Percentiles rank a stretch among this genome's conserved stretches.
Evolutionary conservation across 2,329 filamentous ascomycete species (phyloP).

Genomic region (Emergomyces orientalis): DNA sequence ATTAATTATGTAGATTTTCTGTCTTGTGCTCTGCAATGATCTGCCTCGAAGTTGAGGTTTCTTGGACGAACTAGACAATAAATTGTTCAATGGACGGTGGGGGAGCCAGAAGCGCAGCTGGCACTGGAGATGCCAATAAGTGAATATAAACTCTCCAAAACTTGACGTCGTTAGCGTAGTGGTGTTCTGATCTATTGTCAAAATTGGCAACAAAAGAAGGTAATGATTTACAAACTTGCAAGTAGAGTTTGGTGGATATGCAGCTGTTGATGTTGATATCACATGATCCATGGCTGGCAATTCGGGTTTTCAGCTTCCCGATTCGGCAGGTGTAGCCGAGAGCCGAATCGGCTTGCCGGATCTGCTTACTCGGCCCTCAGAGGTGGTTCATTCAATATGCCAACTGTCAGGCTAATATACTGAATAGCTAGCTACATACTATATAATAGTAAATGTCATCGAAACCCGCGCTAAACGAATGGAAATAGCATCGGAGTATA

Average conservation of each 20-base stretch:
- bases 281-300: too few relatives aligned
- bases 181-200: not conserved
- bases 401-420: too few relatives aligned
- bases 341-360: not conserved
- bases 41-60: not conserved
- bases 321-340: not conserved
- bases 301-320: not conserved
- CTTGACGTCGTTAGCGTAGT: too few relatives aligned
- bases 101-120: not conserved
- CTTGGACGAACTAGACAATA: not conserved
- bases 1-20: not conserved
- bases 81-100: not conserved
- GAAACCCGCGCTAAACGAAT: not conserved
- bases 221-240: not conserved
- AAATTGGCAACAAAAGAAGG: not conserved
- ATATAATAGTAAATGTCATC: not conserved
- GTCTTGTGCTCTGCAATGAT: not conserved
- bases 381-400: too few relatives aligned
- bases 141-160: too few relatives aligned
- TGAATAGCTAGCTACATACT: too few relatives aligned
- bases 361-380: not conserved
- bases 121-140: not conserved
- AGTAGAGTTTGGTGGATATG: not conserved
- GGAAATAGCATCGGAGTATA: not conserved
- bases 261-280: not conserved